Base-by-base conservation (phyloP, 2,329 filamentous ascomycete genomes). In the Pseudogymnoascus sp. region DNA sequence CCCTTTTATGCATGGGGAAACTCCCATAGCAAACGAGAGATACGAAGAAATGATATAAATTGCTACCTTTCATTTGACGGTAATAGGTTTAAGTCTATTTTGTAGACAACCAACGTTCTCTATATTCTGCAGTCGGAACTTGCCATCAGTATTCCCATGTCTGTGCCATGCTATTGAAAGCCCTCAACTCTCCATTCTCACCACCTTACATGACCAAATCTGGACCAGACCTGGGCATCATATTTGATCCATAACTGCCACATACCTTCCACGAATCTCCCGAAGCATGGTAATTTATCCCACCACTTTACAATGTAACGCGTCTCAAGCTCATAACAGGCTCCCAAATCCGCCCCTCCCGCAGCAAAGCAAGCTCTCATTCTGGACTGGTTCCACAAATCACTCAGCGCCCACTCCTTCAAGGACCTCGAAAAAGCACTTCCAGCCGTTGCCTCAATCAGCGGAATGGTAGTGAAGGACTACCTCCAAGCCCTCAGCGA, bases 381-480 rank as follows among this genome's bases (percentile, higher is more conserved):
- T 65, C 76, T 86, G 64, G 73, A 79, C 13, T 84, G 84, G 76
- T 80, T 89, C 65, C 83, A 81, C 68, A 78, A 79, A 63, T 83
- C 84, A 3, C 78, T 81, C 63, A 82, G 81, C 38, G 85, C 84
- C 15, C 84, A 87, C 73, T 85, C 80, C 60, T 77, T 89, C 73
- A 88, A 87, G 70, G 86, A 89, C 63, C 80, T 89, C 8, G 86
- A 89, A 72, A 88, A 88, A 72, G 75, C 76, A 6, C 75, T 89
- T 27, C 84, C 84, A 1, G 76, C 79, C 1, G 79, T 87, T 51
- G 84, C 83, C 5, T 83, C 82, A 8, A 85, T 89, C 75, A 85
- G 84, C 67, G 77, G 80, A 65, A 87, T 88, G 80, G 83, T 86
- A 70, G 83, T 86, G 51, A 87, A 87, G 72, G 86, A 89, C 68